Evolutionary conservation across 225 moss, liverwort and hornwort species (phyloP).

Genomic region (Sphagnum contortum): DNA sequence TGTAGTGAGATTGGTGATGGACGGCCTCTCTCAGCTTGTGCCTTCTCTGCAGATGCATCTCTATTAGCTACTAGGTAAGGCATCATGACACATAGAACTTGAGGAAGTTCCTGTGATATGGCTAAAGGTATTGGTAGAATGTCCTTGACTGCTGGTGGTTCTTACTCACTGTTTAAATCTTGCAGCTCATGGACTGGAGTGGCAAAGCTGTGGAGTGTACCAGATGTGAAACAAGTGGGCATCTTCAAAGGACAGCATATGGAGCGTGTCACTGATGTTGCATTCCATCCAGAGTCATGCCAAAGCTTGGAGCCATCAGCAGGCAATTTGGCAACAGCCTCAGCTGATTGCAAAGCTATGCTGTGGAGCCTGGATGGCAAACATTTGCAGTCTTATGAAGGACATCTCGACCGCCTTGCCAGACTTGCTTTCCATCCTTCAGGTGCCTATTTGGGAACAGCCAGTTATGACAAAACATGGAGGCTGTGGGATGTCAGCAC

Average conservation of each 20-base stretch:
- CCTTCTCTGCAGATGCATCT: slow-evolving; percentile 71
- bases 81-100: background rate
- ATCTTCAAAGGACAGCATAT: slow-evolving; percentile 70
- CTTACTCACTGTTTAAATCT: too few species aligned
- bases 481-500: slow-evolving; percentile 96
- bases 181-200: slow-evolving; percentile 68
- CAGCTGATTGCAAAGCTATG: slow-evolving; percentile 80
- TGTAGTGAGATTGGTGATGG: slow-evolving; percentile 95
- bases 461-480: slow-evolving; percentile 98
- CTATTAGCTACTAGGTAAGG: slow-evolving; percentile 70
- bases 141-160: background rate
- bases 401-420: slow-evolving; percentile 88
- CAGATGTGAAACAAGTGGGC: slow-evolving; percentile 47
- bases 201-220: slow-evolving; percentile 89
- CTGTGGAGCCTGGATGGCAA: slow-evolving; percentile 81
- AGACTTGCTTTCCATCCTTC: slow-evolving; percentile 94
- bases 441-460: slow-evolving; percentile 86
- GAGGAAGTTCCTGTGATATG: background rate
- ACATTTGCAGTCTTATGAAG: slow-evolving; percentile 65
- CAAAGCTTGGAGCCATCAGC: slow-evolving; percentile 37
- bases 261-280: slow-evolving; percentile 90
- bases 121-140: background rate
- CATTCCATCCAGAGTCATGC: slow-evolving; percentile 72
- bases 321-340: slow-evolving; percentile 82
- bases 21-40: slow-evolving; percentile 80